phyloP scores from a whole-genome alignment of 345 rosid genomes.

The Populus simonii region DNA sequence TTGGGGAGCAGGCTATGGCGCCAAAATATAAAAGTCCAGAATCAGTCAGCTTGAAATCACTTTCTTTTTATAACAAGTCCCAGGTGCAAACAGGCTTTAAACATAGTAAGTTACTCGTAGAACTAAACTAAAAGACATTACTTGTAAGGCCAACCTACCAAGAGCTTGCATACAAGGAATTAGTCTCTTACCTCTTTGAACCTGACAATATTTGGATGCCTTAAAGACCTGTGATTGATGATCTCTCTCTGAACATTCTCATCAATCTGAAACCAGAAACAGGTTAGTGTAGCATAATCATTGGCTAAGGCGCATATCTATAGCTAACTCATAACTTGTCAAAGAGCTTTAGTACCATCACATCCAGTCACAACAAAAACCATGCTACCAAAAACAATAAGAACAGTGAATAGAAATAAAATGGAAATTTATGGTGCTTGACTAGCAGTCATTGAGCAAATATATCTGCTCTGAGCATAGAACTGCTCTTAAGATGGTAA shows the following conservation, averaged over 20 bases:
- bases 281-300: neutral
- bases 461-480: no score
- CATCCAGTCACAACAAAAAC: no score
- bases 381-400: no score
- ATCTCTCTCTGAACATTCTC: constrained; percentile 96
- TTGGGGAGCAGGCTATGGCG: neutral
- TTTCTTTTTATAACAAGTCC: neutral
- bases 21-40: neutral
- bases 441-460: no score
- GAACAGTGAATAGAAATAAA: no score
- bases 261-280: constrained; percentile 60
- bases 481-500: no score
- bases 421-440: no score
- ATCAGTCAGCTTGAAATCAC: neutral
- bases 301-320: no score
- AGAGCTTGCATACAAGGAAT: neutral
- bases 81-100: constrained; percentile 1
- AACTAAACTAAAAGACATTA: neutral
- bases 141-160: neutral
- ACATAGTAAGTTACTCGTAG: neutral
- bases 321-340: no score
- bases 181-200: constrained; percentile 78
- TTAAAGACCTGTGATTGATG: constrained; percentile 78
- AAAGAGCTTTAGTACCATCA: no score
- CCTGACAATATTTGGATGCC: constrained; percentile 87